These are phyloP conservation scores for Hypericum androsaemum DNA, from an alignment of 345 rosid genomes.

Conservation along the genomic window DNA sequence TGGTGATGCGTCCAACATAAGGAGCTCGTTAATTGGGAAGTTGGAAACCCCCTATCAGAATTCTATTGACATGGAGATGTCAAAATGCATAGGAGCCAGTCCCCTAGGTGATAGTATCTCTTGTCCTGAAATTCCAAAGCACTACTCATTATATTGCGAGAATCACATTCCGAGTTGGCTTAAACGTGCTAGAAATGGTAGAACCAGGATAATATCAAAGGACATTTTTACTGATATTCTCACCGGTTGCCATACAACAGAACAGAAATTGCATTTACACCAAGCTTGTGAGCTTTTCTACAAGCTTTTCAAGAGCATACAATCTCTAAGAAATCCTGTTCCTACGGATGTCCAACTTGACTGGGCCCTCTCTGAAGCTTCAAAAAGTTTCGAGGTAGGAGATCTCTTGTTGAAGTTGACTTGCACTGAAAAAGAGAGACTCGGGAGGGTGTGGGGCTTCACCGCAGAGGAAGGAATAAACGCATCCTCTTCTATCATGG, in stretches of 20 bases:
- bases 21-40: constrained; percentile 33
- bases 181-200: constrained; percentile 96
- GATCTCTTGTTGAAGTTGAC: constrained; percentile 66
- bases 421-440: constrained; percentile 63
- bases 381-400: constrained; percentile 54
- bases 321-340: constrained; percentile 82
- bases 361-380: constrained; percentile 95
- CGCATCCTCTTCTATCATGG: constrained; percentile 22
- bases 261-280: constrained; percentile 66
- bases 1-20: constrained; percentile 24
- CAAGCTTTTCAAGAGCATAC: constrained; percentile 85
- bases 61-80: constrained; percentile 21
- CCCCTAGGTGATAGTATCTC: constrained; percentile 31
- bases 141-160: constrained; percentile 75
- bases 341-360: constrained; percentile 85
- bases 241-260: constrained; percentile 44
- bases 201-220: constrained; percentile 88
- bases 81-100: constrained; percentile 55
- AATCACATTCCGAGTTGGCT: constrained; percentile 98
- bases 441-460: constrained; percentile 66
- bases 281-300: constrained; percentile 93
- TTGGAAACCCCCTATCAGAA: constrained; percentile 36
- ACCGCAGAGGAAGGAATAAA: constrained; percentile 29
- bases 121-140: constrained; percentile 63
- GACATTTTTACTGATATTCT: constrained; percentile 79